Evolutionary conservation across 192 early-diverging fungal genomes (phyloP), one percentile per base, ranked within the genome.

Genomic region (Backusella circina): DNA sequence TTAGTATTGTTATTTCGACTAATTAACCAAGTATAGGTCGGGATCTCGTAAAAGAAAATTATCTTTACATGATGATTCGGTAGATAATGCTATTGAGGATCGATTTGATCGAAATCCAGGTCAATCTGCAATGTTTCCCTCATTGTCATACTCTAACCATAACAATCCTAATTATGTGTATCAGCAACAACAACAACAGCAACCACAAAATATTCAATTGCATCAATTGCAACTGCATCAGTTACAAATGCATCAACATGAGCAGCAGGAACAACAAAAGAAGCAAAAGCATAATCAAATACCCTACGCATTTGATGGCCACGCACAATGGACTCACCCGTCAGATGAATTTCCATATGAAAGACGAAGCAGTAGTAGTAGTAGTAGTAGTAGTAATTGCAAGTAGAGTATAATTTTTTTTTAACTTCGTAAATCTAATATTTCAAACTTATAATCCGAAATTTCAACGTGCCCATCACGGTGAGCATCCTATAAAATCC

Each of bases 381-480:
- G n/a, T n/a, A n/a, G n/a, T n/a, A n/a, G n/a, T n/a, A n/a, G n/a
- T n/a, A n/a, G n/a, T n/a, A n/a, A n/a, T n/a, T n/a, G n/a, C n/a
- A 47, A 18, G 18, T 47, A 47, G 44, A 18, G n/a, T 41, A 47
- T 47, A 47, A 47, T 47, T 47, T 47, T 47, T 41, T n/a, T 51
- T 51, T 61, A 61, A 26, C 28, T 61, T 61, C 77, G 67, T 50
- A 79, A 65, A 74, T 79, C 77, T 7, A 79, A 67, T n/a, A 79
- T 73, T 18, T 79, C 44, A 41, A 79, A 54, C 9, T 65, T 50
- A 41, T 68, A 41, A 18, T 75, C 39, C 5, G 36, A 44, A 71
- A 80, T 72, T 65, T 50, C 41, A 7, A 80, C 74, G 18, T 76
- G 74, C 1, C 79, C 79, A 16, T 54, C 33, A 51, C 61, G 70